Base-by-base conservation (phyloP, 2,329 filamentous ascomycete species). In the Lachnum nothofagi region DNA sequence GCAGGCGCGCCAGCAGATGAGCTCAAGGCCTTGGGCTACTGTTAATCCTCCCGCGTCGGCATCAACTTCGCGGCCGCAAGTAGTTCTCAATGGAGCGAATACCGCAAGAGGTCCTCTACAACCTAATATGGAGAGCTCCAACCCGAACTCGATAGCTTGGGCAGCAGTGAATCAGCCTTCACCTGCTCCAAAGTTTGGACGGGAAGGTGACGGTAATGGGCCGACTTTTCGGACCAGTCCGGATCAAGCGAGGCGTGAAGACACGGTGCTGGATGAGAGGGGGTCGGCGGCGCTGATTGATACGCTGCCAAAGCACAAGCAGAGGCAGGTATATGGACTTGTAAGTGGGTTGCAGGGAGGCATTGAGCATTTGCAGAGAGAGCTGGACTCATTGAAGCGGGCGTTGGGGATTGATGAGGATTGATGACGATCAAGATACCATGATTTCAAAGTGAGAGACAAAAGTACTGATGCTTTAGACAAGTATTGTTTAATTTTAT, bases 201-300 rank as follows among this genome's bases (percentile, higher is more conserved):
- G 41, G 45, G 44, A 37, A 20, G 74, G 73, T 22, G 54, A 59
- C 3, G 47, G 49, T 44, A 77, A 77, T 53, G 63, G 63, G 19
- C 58, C 61, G 20, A 57, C 57, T 23, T 72, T 72, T 55, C 48
- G 46, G 17, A 49, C 31, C 14, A 54, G 40, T 27, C n/a, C 45
- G 10, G 60, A 62, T 23, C 55, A 56, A 25, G 51, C 37, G 16
- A 49, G 45, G 44, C 44, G 59, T 38, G 57, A 62, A 23, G 56
- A 55, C 6, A 60, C 53, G 16, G 44, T 49, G 16, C 25, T 38
- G 5, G 53, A 58, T 42, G 59, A 60, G 10, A 24, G n/a, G n/a
- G 54, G 56, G 20, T 52, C 57, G 27, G 35, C 44, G 19, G 54
- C 61, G n/a, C 41, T 63, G 7, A 64, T 65, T 33, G 62, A 65